A percentile compares a stretch with the other conserved stretches of the same genome.
These are phyloP conservation scores for Trametes villosa DNA, from an alignment of 768 basidiomycete species.

Conservation along the genomic window DNA sequence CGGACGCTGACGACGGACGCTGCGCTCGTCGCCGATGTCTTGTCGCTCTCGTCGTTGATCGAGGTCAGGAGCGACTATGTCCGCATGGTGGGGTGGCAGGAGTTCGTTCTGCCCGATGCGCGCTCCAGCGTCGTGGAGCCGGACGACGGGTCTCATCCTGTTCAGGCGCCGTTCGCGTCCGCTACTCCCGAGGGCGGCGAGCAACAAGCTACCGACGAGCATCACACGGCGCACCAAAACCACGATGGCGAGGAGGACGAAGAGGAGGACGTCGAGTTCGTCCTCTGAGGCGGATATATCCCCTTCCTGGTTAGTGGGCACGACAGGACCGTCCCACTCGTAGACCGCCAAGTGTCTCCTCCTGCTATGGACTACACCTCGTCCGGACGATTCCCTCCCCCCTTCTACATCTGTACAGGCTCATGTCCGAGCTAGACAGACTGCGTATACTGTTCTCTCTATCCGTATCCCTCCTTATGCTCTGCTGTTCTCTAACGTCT, in stretches of 20 bases:
- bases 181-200: background rate
- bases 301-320: too few relatives aligned
- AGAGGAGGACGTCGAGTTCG: constrained; percentile 80
- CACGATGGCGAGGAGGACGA: constrained; percentile 59
- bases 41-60: constrained; percentile 65
- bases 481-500: constrained; percentile 15
- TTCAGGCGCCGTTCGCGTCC: background rate
- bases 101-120: constrained; percentile 67
- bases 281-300: constrained; percentile 55
- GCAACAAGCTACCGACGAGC: constrained; percentile 33
- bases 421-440: background rate
- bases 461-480: constrained; percentile 14
- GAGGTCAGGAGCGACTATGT: constrained; percentile 74
- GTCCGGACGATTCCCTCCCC: background rate
- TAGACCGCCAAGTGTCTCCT: too few relatives aligned
- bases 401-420: background rate
- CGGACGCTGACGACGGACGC: constrained; percentile 61
- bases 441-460: constrained; percentile 11
- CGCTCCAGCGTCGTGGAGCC: constrained; percentile 47
- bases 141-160: background rate
- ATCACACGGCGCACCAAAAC: constrained; percentile 35
- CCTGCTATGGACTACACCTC: background rate
- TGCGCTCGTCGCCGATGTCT: constrained; percentile 69
- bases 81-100: constrained; percentile 68
- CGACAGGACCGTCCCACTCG: too few relatives aligned